Base-by-base conservation (phyloP, 2,329 filamentous ascomycete species). In the Cryoendolithus antarcticus region DNA sequence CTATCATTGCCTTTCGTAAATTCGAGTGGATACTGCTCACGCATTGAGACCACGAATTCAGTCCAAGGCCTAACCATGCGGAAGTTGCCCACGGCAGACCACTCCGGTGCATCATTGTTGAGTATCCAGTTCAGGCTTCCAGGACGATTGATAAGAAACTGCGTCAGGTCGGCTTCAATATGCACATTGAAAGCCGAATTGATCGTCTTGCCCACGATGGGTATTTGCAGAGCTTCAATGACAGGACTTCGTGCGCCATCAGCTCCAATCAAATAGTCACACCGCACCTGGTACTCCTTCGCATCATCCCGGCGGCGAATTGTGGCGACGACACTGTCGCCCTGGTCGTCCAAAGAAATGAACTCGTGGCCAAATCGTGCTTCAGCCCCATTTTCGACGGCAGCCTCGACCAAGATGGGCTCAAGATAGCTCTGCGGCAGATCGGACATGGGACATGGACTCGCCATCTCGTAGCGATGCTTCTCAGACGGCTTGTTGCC, bases 1-100 rank as follows among this genome's bases (percentile, higher is more conserved):
- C n/a, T n/a, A n/a, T n/a, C n/a, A n/a, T n/a, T n/a, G n/a, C n/a
- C n/a, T n/a, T n/a, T n/a, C n/a, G n/a, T n/a, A n/a, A n/a, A n/a
- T n/a, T n/a, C n/a, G n/a, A n/a, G n/a, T n/a, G n/a, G n/a, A n/a
- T n/a, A n/a, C n/a, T n/a, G n/a, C n/a, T n/a, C n/a, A 39, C 41
- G 62, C 6, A 52, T 50, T 0, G 69, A 64, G n/a, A 74, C 58
- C 10, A 73, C 50, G 71, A 72, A 78, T 58, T 77, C 71, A 44
- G 67, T 51, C 72, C 73, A 77, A 0, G 74, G 71, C 56, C 68
- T 71, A 4, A 78, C 72, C 72, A 77, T 76, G 28, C 74, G 62
- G 7, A 67, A 63, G 45, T 71, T 55, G 2, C 54, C 57, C 32
- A 61, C 58, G 61, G 66, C 70, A 0, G 62, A 69, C 51, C 68